Conservation (phyloP, 192 early-diverging fungal species). For the Podila minutissima region DNA sequence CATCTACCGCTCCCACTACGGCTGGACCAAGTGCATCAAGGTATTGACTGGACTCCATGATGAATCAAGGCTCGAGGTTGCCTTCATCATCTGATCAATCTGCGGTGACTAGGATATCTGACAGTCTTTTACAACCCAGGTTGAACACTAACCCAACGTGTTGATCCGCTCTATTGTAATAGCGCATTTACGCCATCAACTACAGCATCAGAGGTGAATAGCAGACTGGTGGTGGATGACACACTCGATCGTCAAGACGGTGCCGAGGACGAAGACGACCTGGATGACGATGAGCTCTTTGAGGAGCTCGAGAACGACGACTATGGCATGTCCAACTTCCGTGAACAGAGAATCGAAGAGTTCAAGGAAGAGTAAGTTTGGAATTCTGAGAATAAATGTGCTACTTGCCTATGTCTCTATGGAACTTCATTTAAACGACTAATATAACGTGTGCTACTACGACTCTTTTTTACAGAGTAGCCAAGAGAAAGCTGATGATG, state of each 20-base stretch:
- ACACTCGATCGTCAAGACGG: constrained; percentile 35
- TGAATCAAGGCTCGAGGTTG: too few relatives aligned
- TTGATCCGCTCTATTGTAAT: background rate
- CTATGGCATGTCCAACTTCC: constrained; percentile 70
- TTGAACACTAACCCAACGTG: background rate
- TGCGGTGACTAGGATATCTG: too few relatives aligned
- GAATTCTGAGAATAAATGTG: background rate
- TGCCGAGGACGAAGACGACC: constrained; percentile 61
- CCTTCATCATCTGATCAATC: too few relatives aligned
- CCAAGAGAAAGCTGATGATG: constrained; percentile 66
- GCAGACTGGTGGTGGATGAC: constrained; percentile 32
- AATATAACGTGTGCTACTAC: too few relatives aligned
- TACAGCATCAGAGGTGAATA: background rate
- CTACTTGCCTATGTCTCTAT: background rate
- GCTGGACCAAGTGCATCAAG: background rate
- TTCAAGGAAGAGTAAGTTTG: constrained; percentile 79
- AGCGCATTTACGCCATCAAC: background rate
- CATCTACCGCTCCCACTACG: background rate
- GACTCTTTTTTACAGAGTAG: constrained; percentile 57
- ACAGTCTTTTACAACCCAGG: background rate
- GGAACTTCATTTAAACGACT: too few relatives aligned
- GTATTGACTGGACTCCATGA: background rate
- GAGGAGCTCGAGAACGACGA: constrained; percentile 91
- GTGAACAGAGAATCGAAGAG: constrained; percentile 88
- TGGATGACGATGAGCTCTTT: constrained; percentile 82